phyloP scores from a whole-genome alignment of 108 stramenopile species.

The Nannochloropsis oceanica region DNA sequence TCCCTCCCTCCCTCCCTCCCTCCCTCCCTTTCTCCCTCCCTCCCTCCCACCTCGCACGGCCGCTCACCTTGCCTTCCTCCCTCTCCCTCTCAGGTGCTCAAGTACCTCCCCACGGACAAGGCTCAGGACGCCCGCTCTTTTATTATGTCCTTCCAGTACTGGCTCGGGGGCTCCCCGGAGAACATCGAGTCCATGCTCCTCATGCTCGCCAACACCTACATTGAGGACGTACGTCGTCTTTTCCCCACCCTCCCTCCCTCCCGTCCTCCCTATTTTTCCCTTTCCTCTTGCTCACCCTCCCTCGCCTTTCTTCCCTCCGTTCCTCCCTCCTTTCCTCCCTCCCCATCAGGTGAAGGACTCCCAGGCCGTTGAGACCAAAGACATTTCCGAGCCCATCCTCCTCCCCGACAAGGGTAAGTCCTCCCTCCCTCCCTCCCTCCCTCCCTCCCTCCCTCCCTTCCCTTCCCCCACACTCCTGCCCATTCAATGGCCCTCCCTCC shows the following conservation, averaged over 20 bases:
- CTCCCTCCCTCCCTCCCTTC: no score
- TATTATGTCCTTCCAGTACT: constrained; percentile 98
- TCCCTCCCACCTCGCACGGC: no score
- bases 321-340: background rate
- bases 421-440: no score
- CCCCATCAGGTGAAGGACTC: constrained; percentile 49
- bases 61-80: no score
- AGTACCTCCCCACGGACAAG: constrained; percentile 89
- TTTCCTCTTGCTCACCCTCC: background rate
- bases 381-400: constrained; percentile 58
- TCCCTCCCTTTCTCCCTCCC: no score
- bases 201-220: constrained; percentile 80
- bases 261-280: background rate
- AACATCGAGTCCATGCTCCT: constrained; percentile 76
- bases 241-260: background rate
- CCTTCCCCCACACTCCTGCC: no score
- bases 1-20: no score
- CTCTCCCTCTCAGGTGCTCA: no score
- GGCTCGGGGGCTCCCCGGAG: constrained; percentile 86
- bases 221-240: constrained; percentile 31
- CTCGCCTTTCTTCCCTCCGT: background rate
- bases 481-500: no score
- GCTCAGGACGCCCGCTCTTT: constrained; percentile 86
- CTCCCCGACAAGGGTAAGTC: constrained; percentile 93
- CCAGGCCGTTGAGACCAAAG: constrained; percentile 55